These are phyloP conservation scores for Crithidia bombi DNA, from an alignment of 208 protist genomes.

Conservation along the genomic window DNA sequence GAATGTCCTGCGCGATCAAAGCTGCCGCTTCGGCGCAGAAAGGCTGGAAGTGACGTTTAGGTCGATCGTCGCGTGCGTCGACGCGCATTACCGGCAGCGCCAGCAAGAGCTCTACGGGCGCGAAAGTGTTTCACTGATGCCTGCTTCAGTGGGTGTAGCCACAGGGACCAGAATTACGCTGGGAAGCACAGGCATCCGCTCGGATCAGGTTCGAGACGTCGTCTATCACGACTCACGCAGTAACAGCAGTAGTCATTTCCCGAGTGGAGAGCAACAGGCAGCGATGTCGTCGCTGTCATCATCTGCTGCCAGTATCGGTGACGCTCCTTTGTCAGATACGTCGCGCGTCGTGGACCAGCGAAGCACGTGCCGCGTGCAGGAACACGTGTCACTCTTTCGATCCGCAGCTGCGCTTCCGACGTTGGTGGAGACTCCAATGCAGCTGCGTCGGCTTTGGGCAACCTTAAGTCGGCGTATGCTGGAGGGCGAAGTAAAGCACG, in stretches of 20 bases:
- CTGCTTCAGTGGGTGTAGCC: background rate
- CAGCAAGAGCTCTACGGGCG: conserved; percentile 25
- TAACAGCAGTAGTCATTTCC: background rate
- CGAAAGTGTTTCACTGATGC: conserved; percentile 1
- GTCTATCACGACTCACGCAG: background rate
- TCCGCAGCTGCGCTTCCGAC: background rate
- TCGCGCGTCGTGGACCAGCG: too few species aligned
- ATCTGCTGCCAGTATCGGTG: too few species aligned
- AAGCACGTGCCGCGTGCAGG: too few species aligned
- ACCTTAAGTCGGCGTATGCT: conserved; percentile 14
- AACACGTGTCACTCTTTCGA: conserved; percentile 9
- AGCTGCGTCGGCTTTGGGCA: conserved; percentile 24
- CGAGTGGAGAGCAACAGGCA: background rate
- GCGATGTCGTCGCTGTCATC: background rate
- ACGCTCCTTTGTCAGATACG: too few species aligned
- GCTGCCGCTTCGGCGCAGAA: conserved; percentile 23
- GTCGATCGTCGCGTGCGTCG: conserved; percentile 36
- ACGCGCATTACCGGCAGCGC: conserved; percentile 31
- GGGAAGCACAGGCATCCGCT: background rate
- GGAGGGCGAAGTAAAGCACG: conserved; percentile 10
- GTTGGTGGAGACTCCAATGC: background rate
- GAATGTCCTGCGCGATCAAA: conserved; percentile 36
- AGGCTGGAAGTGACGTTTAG: conserved; percentile 39
- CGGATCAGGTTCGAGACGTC: background rate
- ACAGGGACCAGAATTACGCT: background rate